phyloP scores from a whole-genome alignment of 78 protist genomes.

The Guillardia theta region DNA sequence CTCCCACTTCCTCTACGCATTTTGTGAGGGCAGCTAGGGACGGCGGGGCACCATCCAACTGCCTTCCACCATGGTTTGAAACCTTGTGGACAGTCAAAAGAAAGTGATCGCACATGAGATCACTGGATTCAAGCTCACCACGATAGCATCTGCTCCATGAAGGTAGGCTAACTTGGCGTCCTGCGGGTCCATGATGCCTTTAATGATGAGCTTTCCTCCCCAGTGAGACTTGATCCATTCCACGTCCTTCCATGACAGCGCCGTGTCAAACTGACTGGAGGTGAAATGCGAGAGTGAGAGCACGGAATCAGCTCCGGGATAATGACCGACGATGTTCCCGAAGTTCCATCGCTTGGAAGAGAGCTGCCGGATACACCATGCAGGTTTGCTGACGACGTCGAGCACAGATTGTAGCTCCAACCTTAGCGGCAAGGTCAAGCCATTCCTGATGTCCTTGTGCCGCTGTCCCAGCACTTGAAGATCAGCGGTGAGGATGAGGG shows the following conservation, averaged over 20 bases:
- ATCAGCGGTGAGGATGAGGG: not conserved
- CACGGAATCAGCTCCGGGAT: not conserved
- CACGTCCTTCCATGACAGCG: not conserved
- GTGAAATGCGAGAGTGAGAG: not conserved
- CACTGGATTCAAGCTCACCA: too few species aligned
- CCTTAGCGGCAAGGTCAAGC: not conserved
- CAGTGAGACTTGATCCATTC: not conserved
- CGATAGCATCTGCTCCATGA: too few species aligned
- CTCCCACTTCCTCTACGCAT: not conserved
- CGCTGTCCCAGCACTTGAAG: not conserved
- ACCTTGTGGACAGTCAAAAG: too few species aligned
- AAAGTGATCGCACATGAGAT: too few species aligned
- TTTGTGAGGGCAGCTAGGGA: not conserved
- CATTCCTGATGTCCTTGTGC: constrained; percentile 1
- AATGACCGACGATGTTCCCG: constrained; percentile 11
- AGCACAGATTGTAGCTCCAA: not conserved
- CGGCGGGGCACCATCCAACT: not conserved
- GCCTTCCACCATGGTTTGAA: not conserved
- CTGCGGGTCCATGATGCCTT: not conserved
- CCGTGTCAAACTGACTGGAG: not conserved
- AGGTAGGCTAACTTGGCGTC: not conserved
- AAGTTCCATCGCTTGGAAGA: not conserved
- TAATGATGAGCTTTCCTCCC: not conserved
- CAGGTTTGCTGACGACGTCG: not conserved
- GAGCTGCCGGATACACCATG: not conserved